phyloP scores from a whole-genome alignment of 2,329 filamentous ascomycete species.

The Ophiostoma australiae region DNA sequence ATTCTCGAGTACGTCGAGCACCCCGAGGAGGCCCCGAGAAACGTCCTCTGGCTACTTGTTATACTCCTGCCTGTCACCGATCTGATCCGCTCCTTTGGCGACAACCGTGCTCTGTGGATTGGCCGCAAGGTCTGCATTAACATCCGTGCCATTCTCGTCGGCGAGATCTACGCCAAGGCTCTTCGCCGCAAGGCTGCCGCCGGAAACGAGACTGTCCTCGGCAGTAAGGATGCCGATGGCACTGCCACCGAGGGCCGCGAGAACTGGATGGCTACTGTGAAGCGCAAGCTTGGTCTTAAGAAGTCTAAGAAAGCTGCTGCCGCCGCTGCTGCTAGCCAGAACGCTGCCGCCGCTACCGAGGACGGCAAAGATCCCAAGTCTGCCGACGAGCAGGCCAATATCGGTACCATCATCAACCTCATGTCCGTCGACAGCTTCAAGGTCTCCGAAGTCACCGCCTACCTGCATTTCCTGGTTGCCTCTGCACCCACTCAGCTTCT shows the following conservation, averaged over 20 bases:
- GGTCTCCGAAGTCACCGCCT: constrained; percentile 88
- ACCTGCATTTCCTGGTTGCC: constrained; percentile 93
- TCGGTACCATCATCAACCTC: constrained; percentile 97
- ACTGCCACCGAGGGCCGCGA: constrained; percentile 37
- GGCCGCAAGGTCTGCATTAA: constrained; percentile 92
- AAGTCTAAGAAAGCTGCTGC: constrained; percentile 41
- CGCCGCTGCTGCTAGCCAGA: background rate
- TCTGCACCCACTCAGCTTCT: constrained; percentile 83
- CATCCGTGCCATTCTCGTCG: constrained; percentile 88
- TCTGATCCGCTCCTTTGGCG: constrained; percentile 71
- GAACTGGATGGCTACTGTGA: constrained; percentile 46
- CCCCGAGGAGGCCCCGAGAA: constrained; percentile 67
- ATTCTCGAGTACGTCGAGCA: constrained; percentile 94
- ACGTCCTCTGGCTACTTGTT: constrained; percentile 94
- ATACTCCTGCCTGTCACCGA: constrained; percentile 83
- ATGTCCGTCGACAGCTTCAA: constrained; percentile 99
- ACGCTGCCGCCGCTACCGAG: constrained; percentile 32
- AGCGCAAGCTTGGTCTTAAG: constrained; percentile 56
- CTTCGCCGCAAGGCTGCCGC: constrained; percentile 84
- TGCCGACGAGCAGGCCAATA: constrained; percentile 71
- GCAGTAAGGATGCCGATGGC: constrained; percentile 46
- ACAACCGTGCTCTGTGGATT: constrained; percentile 85
- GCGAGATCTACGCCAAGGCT: constrained; percentile 95
- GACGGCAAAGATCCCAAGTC: constrained; percentile 36
- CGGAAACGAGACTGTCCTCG: constrained; percentile 66